phyloP scores from a whole-genome alignment of 2,329 filamentous ascomycete genomes.

The Colletotrichum cordylinicola region DNA sequence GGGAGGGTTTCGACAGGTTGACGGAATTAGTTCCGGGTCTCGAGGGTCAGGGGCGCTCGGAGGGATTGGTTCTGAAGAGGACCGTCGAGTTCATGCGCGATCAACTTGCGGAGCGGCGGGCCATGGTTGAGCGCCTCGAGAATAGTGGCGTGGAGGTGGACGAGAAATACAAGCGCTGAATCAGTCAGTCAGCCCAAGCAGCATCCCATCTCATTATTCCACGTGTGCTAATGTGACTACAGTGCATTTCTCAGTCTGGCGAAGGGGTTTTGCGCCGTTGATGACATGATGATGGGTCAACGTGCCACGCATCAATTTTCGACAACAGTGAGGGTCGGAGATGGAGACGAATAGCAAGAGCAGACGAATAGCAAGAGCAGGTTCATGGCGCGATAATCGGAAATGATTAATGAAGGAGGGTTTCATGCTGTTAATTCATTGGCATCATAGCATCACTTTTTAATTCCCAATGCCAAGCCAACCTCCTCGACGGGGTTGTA shows the following conservation, averaged over 20 bases:
- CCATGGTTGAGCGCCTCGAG: conserved; percentile 64
- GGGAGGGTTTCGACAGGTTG: conserved; percentile 83
- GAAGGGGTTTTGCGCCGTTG: not conserved
- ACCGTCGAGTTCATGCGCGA: conserved; percentile 71
- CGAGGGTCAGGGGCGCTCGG: conserved; percentile 82
- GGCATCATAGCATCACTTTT: not conserved
- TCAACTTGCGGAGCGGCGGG: conserved; percentile 63
- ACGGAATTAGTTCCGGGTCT: conserved; percentile 82
- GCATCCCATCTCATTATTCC: not conserved
- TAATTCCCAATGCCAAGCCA: not conserved
- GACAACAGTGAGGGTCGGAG: not conserved
- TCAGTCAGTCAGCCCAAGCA: not conserved
- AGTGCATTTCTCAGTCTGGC: not conserved
- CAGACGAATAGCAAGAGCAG: not conserved
- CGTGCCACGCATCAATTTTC: conserved; percentile 9
- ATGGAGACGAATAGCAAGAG: not conserved
- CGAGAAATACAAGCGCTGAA: conserved; percentile 49
- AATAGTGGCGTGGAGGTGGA: conserved; percentile 62
- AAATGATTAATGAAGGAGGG: not conserved
- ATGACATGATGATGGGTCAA: not conserved
- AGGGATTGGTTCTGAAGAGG: conserved; percentile 80
- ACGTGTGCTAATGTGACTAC: not conserved
- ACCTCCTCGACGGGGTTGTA: not conserved
- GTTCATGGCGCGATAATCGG: not conserved
- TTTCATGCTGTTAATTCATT: not conserved